Base-by-base conservation (phyloP, 371 early-diverging fungal genomes). In the Basidiobolus meristosporus region DNA sequence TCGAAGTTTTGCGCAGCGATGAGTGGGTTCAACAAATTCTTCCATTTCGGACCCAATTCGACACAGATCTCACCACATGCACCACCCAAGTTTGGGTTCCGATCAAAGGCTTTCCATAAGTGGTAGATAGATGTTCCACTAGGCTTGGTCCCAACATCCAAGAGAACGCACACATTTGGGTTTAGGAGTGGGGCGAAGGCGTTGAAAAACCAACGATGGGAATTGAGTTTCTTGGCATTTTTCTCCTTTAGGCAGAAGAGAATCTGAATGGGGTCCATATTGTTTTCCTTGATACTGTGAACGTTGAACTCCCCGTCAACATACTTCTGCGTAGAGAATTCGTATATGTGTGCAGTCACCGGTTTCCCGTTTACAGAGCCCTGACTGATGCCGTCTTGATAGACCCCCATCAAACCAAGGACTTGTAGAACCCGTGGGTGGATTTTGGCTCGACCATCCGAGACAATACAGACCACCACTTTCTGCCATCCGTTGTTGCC, bases 1-100 rank as follows among this genome's bases (percentile, higher is more conserved):
- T 82, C 93, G 63, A 95, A 95, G 58, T 92, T 90, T 53, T 93
- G 96, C 7, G 87, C 73, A 2, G 91, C 96, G 0, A 91, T 85
- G 38, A 95, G 52, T 4, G 91, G 90, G 50, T 90, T 89, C 35
- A 82, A 32, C 9, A 88, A 42, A 26, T 73, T 65, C 36, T 37
- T 45, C 45, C 62, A 70, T 39, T 53, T 65, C 39, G 43, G 52
- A 34, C 79, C 77, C 35, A 78, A 50, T 40, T 86, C 84, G 10
- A 78, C 82, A 41, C 70, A 68, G 43, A 88, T 87, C 54, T 88
- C 89, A 21, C 89, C 89, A 48, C 89, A 88, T 7, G 89, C 89
- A 30, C 86, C 89, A 34, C 76, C 88, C 33, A 76, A 57, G 21
- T 55, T 49, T 21, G 76, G 71, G 52, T 82, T 68, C 33, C 73